Evolutionary conservation across 306 rosid species (phyloP), one percentile per base, ranked within the genome.

Genomic region (Abrus precatorius): DNA sequence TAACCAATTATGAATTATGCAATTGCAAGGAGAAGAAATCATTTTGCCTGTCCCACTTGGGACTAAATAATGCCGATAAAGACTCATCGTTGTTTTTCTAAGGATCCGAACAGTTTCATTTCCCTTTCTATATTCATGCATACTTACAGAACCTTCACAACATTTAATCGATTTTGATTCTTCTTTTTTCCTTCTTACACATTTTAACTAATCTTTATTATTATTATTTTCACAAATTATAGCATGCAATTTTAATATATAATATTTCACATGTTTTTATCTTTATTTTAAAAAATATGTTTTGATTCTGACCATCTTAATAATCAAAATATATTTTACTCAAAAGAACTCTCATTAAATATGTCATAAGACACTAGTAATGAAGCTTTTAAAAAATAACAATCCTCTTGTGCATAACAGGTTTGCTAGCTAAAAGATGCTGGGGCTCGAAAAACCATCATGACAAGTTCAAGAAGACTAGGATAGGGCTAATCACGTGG

Each of bases 401-500:
- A 34, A 61, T 36, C 47, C 2, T 33, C 10, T 13, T 34, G 32
- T 64, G 11, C 33, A 40, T 65, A 12, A 38, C n/a, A 12, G 8
- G 29, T 13, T 38, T 40, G 29, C 1, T 40, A 65, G 50, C 9
- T 64, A 65, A 84, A 20, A 86, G 85, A 85, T 82, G 85, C 76
- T 33, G 38, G 20, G 0, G 55, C 84, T 63, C 74, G 48, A 66
- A 77, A 72, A 87, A 50, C 80, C 49, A 91, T 91, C 69, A 87
- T 91, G 87, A 79, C 84, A 29, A 73, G 61, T 80, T 84, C 79
- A 75, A 84, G 67, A 75, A 76, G 81, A 79, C 63, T 47, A 81
- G 81, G 80, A 72, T 76, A 76, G 53, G 85, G 79, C 86, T 72
- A 85, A 83, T 85, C 88, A 88, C 88, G 60, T 88, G 82, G 80